phyloP scores from a whole-genome alignment of 768 basidiomycete genomes.

The Trametes elegans region DNA sequence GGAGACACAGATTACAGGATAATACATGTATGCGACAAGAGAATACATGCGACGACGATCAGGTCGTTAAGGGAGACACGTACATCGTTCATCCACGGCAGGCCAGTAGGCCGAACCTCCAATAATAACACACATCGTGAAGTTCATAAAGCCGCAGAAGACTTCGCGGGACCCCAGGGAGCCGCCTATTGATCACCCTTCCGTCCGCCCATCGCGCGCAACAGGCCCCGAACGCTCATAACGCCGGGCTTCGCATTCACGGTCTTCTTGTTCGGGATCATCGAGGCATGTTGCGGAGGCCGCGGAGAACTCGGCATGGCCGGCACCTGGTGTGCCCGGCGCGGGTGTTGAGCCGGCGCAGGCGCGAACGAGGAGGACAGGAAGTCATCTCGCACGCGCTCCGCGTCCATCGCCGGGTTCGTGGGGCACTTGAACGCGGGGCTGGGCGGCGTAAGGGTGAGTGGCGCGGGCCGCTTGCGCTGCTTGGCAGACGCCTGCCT shows the following conservation, averaged over 20 bases:
- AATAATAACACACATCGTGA: neutral
- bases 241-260: slow-evolving; percentile 22
- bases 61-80: no score
- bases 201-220: slow-evolving; percentile 31
- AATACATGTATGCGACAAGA: slow-evolving; percentile 3
- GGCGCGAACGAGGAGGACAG: slow-evolving; percentile 46
- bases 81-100: neutral
- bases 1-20: neutral
- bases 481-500: slow-evolving; percentile 28
- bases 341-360: slow-evolving; percentile 11
- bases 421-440: slow-evolving; percentile 32
- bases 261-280: slow-evolving; percentile 25
- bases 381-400: slow-evolving; percentile 39
- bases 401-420: slow-evolving; percentile 37
- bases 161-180: neutral
- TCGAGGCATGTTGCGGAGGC: slow-evolving; percentile 14
- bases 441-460: slow-evolving; percentile 36
- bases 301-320: neutral
- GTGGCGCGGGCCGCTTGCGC: slow-evolving; percentile 42
- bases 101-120: no score
- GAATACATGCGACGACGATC: neutral
- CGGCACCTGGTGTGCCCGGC: neutral
- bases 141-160: neutral
- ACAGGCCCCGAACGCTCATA: slow-evolving; percentile 31
- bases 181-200: slow-evolving; percentile 18